Base-by-base conservation (phyloP, 2,329 filamentous ascomycete genomes). In the Chrysoporthe deuterocubensis region DNA sequence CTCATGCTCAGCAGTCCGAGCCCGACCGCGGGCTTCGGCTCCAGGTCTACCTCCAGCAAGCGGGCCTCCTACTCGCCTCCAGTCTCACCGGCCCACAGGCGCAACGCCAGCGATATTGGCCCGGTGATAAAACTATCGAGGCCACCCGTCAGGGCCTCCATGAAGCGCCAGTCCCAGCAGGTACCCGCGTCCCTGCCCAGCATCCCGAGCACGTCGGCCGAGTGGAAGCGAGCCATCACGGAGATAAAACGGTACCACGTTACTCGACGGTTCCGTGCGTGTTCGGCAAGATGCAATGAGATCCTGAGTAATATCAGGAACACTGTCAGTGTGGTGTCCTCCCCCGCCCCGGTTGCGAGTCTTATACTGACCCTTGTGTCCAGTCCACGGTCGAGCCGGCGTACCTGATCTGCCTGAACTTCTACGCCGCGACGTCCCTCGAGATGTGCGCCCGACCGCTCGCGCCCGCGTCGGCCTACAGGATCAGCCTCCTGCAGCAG, bases 381-480 rank as follows among this genome's bases (percentile, higher is more conserved):
- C n/a, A 76, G 74, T 78, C 78, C 14, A 74, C 79, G 37, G 77
- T 84, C 26, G 84, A 87, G 73, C 83, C 85, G 1, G 78, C 84
- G 7, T 84, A 88, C 72, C 78, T 87, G 44, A 84, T 89, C 71
- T 88, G 87, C 69, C 80, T 89, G 6, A 83, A 87, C 74, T 88
- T 89, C 74, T 89, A 88, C 70, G 86, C 86, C n/a, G 87, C 87
- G 26, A 83, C 81, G n/a, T 84, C 86, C 16, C 80, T 87, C 54
- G 87, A 89, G 72, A 83, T 84, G 78, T 85, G 85, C 71, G 85
- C 85, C 1, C 81, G 82, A 40, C 79, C 81, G 46, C 77, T 87
- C 8, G 80, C 81, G 18, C 76, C 80, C 13, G 80, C 79, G 1
- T 84, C 84, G 0, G 75, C 81, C 2, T 80, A 83, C 70, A 83